These are phyloP conservation scores for Musa balbisiana DNA, from an alignment of 202 grass and related monocot species.

Conservation along the genomic window DNA sequence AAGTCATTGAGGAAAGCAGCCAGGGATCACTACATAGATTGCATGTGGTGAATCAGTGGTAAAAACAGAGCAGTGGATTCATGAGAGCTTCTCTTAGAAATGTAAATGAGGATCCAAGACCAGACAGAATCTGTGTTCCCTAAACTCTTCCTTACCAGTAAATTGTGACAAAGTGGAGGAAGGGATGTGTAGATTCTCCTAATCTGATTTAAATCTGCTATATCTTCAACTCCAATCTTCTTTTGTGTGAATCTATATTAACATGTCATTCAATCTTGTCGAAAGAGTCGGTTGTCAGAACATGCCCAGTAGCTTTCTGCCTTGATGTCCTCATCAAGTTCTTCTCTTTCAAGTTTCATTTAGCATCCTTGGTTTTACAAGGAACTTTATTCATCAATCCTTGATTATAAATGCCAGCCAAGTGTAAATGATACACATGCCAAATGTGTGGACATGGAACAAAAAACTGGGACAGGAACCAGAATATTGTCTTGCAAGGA, in stretches of 20 bases:
- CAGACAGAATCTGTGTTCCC: not conserved
- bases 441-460: too few species aligned
- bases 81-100: slow-evolving; percentile 3
- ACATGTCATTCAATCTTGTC: not conserved
- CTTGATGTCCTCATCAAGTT: too few species aligned
- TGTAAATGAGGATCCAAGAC: not conserved
- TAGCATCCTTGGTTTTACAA: too few species aligned
- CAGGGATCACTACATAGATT: slow-evolving; percentile 78
- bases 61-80: not conserved
- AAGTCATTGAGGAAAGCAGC: slow-evolving; percentile 27
- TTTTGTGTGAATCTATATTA: not conserved
- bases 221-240: not conserved
- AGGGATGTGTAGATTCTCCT: slow-evolving; percentile 2
- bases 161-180: not conserved
- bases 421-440: too few species aligned
- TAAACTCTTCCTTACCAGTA: not conserved
- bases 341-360: too few species aligned
- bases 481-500: too few species aligned
- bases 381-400: too few species aligned
- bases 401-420: too few species aligned
- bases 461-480: too few species aligned
- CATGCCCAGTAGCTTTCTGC: too few species aligned
- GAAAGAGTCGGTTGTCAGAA: too few species aligned
- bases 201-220: slow-evolving; percentile 1
- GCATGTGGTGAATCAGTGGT: slow-evolving; percentile 50